Evolutionary conservation across 2,329 filamentous ascomycete genomes (phyloP).

Genomic region (Chaetomium strumarium): DNA sequence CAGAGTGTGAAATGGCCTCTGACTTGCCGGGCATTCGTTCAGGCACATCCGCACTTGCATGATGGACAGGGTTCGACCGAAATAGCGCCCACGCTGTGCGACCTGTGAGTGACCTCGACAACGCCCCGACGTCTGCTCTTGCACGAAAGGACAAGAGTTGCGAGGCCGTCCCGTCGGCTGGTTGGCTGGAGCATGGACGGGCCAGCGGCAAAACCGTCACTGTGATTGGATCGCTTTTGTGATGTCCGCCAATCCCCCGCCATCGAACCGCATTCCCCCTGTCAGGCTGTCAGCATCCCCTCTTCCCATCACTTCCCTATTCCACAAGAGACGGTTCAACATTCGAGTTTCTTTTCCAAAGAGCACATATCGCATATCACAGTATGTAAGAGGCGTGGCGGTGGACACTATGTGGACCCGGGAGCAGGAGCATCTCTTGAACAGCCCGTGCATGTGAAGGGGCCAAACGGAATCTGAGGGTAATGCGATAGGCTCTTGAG

Average conservation of each 20-base stretch:
- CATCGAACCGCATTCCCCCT: constrained; percentile 16
- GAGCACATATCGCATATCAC: neutral
- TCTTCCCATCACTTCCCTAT: constrained; percentile 1
- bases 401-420: neutral
- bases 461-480: too few relatives aligned
- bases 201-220: constrained; percentile 31
- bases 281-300: constrained; percentile 13
- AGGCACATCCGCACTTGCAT: constrained; percentile 36
- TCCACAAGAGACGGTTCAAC: neutral
- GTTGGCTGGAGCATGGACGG: constrained; percentile 36
- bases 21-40: constrained; percentile 34
- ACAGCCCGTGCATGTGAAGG: neutral
- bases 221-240: constrained; percentile 21
- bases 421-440: neutral
- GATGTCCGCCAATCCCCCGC: constrained; percentile 18
- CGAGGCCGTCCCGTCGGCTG: constrained; percentile 27
- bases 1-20: constrained; percentile 35
- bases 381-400: neutral
- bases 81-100: constrained; percentile 32
- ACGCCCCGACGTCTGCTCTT: constrained; percentile 6
- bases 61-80: constrained; percentile 27
- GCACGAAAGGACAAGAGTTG: constrained; percentile 26
- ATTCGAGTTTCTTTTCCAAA: neutral
- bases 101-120: constrained; percentile 21
- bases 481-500: too few relatives aligned